Conservation (phyloP, 805 yeast genomes). For the Starmerella apis region DNA sequence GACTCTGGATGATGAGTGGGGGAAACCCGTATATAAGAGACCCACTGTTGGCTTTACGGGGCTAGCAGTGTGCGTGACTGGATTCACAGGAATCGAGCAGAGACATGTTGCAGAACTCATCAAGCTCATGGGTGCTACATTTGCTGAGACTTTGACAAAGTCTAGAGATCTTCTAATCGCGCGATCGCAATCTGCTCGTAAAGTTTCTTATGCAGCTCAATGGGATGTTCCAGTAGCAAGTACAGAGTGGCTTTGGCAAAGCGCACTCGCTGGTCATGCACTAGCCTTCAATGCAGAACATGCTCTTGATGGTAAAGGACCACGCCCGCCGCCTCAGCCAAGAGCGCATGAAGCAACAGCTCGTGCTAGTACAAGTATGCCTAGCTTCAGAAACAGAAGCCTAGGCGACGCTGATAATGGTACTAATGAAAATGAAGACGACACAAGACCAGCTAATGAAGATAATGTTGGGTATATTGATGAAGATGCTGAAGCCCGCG, state of each 20-base stretch:
- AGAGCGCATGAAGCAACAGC: slow-evolving; percentile 1
- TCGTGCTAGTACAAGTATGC: neutral
- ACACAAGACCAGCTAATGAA: slow-evolving; percentile 20
- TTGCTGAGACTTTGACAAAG: slow-evolving; percentile 40
- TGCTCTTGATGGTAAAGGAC: slow-evolving; percentile 16
- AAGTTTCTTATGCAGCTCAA: slow-evolving; percentile 29
- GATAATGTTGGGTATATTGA: slow-evolving; percentile 19
- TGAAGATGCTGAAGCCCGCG: slow-evolving; percentile 19
- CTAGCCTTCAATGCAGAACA: slow-evolving; percentile 10
- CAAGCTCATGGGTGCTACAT: slow-evolving; percentile 42
- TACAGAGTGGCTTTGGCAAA: slow-evolving; percentile 34
- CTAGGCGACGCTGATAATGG: neutral
- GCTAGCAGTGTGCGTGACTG: slow-evolving; percentile 46
- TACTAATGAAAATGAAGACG: slow-evolving; percentile 16
- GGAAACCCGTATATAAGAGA: slow-evolving; percentile 32
- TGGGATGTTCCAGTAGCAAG: slow-evolving; percentile 35
- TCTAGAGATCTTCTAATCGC: slow-evolving; percentile 47
- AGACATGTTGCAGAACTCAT: slow-evolving; percentile 61
- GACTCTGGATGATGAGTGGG: slow-evolving; percentile 50
- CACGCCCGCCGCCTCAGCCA: slow-evolving; percentile 11
- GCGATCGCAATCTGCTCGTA: slow-evolving; percentile 23
- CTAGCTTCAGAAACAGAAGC: neutral
- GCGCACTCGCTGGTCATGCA: slow-evolving; percentile 27
- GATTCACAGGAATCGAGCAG: slow-evolving; percentile 67
- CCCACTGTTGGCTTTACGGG: slow-evolving; percentile 26